Conservation (phyloP, 768 basidiomycete genomes). For the Russula emetica region DNA sequence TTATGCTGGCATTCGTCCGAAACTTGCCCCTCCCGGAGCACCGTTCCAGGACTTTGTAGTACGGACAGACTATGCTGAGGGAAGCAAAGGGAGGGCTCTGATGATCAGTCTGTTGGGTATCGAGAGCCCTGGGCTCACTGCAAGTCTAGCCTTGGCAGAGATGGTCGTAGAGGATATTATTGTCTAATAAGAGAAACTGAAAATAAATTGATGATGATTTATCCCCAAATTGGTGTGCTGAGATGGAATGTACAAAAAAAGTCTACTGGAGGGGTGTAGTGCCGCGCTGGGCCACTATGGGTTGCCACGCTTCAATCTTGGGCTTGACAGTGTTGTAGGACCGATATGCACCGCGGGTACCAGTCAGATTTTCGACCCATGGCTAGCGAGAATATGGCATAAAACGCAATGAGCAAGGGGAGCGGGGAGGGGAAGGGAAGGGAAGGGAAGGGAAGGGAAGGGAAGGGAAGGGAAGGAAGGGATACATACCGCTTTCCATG, state of each 20-base stretch:
- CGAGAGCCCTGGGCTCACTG: conserved; percentile 89
- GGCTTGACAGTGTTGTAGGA: conserved; percentile 83
- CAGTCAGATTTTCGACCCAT: conserved; percentile 85
- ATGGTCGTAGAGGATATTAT: conserved; percentile 61
- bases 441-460: background rate
- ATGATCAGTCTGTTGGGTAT: conserved; percentile 89
- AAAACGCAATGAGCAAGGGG: background rate
- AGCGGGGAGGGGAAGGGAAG: background rate
- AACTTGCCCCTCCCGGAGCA: conserved; percentile 65
- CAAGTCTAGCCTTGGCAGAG: conserved; percentile 83
- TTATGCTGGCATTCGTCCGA: conserved; percentile 84
- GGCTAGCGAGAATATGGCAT: conserved; percentile 45
- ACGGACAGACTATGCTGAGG: conserved; percentile 50
- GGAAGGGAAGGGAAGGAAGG: background rate
- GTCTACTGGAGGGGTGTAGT: conserved; percentile 28
- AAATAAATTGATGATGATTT: conserved; percentile 1
- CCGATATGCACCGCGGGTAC: conserved; percentile 86
- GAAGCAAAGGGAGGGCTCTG: conserved; percentile 33
- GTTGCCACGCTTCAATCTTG: conserved; percentile 82
- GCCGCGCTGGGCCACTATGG: conserved; percentile 55
- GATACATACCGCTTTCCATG: conserved; percentile 77
- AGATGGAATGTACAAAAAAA: conserved; percentile 3
- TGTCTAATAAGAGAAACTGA: conserved; percentile 30
- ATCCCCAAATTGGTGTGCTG: conserved; percentile 9
- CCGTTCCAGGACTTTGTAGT: conserved; percentile 86